A percentile compares a stretch with the other conserved stretches of the same genome.
phyloP scores from a whole-genome alignment of 192 early-diverging fungal species.

The Coemansia asiatica region DNA sequence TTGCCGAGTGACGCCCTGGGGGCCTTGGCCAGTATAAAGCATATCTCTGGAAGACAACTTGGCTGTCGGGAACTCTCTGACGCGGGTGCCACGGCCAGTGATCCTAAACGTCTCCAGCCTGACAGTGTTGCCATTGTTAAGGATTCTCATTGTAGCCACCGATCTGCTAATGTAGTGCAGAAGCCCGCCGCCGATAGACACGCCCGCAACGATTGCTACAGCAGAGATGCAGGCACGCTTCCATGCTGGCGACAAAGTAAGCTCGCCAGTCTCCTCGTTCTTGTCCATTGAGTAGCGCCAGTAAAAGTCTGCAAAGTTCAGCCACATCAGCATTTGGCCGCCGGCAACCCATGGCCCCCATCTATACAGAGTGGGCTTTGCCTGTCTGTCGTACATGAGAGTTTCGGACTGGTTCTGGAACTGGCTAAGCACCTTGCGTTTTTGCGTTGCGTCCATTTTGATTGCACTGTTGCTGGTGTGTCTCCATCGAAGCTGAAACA shows the following conservation, averaged over 20 bases:
- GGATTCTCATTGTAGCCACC: constrained; percentile 28
- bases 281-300: constrained; percentile 46
- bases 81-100: constrained; percentile 21
- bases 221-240: constrained; percentile 37
- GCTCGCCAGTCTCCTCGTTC: constrained; percentile 38
- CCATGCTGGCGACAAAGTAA: constrained; percentile 26
- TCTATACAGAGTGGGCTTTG: constrained; percentile 25
- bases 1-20: constrained; percentile 23
- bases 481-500: constrained; percentile 7
- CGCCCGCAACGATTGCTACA: constrained; percentile 27
- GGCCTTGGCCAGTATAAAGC: constrained; percentile 33
- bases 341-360: constrained; percentile 49
- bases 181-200: constrained; percentile 35
- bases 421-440: constrained; percentile 30
- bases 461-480: background rate
- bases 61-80: constrained; percentile 16
- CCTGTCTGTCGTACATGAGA: constrained; percentile 24
- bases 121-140: constrained; percentile 27
- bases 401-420: constrained; percentile 19
- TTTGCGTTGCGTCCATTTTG: constrained; percentile 23
- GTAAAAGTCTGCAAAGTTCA: constrained; percentile 56
- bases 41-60: constrained; percentile 33
- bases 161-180: constrained; percentile 45
- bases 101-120: constrained; percentile 34
- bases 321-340: constrained; percentile 48